Base-by-base conservation (phyloP, 164 flowering plant genomes). In the Annona squamosa region DNA sequence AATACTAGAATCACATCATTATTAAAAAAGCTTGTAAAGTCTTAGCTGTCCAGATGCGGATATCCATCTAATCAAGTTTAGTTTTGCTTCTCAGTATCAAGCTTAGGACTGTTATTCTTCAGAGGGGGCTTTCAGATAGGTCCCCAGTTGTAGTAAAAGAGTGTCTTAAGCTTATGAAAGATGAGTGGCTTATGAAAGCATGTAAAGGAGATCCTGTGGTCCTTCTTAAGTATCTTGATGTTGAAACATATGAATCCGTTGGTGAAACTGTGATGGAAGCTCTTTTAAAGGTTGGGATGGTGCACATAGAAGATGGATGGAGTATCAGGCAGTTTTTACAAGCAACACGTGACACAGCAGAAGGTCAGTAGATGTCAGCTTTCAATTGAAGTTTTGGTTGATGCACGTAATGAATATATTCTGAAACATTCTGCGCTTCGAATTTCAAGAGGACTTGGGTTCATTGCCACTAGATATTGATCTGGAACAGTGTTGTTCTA, bases 81-180 rank as follows among this genome's bases (percentile, higher is more conserved):
- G 10, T n/a, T 61, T 66, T 70, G 57, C 16, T 73, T 76, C 65
- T 9, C 75, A 96, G 99, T 85, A 96, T 96, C 82, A 96, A 93
- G 84, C 86, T 74, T 17, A 84, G 99, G 81, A 86, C 93, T 64
- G 70, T 78, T 67, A 87, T 96, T 79, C 94, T 96, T 75, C 89
- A 89, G 80, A 90, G 97, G 74, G 99, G 98, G n/a, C 90, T 96
- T 72, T 79, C 91, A 71, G 99, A 96, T 84, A 89, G 99, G 65
- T 91, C 97, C 45, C 68, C 67, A 65, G 76, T 89, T 75, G 98
- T 92, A 42, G 77, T 75, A 61, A 90, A 86, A 71, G 97, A 91
- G 71, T 96, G 99, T 79, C 68, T 92, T 70, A 93, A 85, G 79
- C 77, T 92, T 70, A 71, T 96, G 90, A 92, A 82, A 78, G 97